Evolutionary conservation across 1,139 yeast species (phyloP).

Genomic region (Wickerhamiella infanticola): DNA sequence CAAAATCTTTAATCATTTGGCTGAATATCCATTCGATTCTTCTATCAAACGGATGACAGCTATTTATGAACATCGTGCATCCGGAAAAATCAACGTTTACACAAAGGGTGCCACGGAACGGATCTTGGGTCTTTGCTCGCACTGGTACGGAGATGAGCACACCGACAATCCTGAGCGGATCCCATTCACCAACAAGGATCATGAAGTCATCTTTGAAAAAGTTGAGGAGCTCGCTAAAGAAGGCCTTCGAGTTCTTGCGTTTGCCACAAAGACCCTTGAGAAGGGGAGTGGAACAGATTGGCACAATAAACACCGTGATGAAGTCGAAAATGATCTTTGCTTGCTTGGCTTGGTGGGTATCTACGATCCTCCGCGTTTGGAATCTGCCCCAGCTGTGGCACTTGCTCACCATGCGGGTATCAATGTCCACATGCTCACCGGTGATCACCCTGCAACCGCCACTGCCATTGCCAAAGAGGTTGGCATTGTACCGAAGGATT

Average conservation of each 20-base stretch:
- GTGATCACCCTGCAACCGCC: conserved; percentile 77
- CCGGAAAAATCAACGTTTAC: conserved; percentile 29
- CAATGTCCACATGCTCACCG: conserved; percentile 73
- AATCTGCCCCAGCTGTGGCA: conserved; percentile 52
- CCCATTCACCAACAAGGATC: conserved; percentile 27
- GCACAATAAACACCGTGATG: conserved; percentile 28
- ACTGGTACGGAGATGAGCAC: conserved; percentile 32
- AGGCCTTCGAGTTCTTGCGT: conserved; percentile 63
- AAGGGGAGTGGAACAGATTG: conserved; percentile 1
- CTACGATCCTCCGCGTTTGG: conserved; percentile 70
- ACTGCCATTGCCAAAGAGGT: conserved; percentile 73
- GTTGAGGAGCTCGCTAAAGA: conserved; percentile 49
- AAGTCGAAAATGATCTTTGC: conserved; percentile 39
- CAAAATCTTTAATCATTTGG: conserved; percentile 12
- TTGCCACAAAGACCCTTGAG: conserved; percentile 29
- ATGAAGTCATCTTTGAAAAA: conserved; percentile 34
- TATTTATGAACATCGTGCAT: conserved; percentile 31
- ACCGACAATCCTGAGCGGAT: conserved; percentile 4
- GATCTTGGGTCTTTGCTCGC: conserved; percentile 39
- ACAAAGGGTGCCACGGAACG: conserved; percentile 78
- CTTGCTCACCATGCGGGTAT: conserved; percentile 64
- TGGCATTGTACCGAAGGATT: conserved; percentile 60
- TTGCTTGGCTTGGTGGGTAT: conserved; percentile 65
- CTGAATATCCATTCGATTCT: conserved; percentile 68
- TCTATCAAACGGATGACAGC: conserved; percentile 63